Evolutionary conservation across 352 stramenopile species (phyloP), one percentile per base, ranked within the genome.

Genomic region (Phytophthora fragariae): DNA sequence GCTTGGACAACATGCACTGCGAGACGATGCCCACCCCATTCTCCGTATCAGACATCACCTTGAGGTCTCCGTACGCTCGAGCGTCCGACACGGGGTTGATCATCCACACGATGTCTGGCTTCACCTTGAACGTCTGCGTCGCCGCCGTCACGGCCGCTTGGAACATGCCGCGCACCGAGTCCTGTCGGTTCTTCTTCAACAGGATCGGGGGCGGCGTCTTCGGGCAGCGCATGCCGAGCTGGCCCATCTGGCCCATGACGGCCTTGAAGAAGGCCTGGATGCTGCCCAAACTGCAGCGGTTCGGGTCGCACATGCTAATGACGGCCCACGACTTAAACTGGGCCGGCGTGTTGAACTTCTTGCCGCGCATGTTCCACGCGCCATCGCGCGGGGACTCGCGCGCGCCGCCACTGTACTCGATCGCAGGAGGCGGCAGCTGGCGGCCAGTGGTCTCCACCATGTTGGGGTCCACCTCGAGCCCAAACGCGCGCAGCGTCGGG

Each of bases 1-100:
- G 80, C 71, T 92, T 94, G 0, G 62, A 41, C 14, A 94, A 69
- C 83, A 96, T 92, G 61, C 88, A 94, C 70, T 96, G 89, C 37
- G 86, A 94, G 9, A 90, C 76, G 37, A 96, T 83, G 11, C 73
- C 73, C 64, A 77, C 21, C 3, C 86, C 89, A n/a, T 83, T 73
- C 46, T 91, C 81, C 31, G 73, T 85, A 69, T 96, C 89, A 1
- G 84, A 92, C 50, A 89, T 77, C n/a, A 85, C 67, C 72, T 96
- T 96, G 0, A 96, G 56, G n/a, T 93, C 86, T 0, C 84, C 82
- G 33, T 94, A 92, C 6, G 75, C 75, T 12, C 57, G 69, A 10
- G 80, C 71, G 66, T 93, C 84, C 11, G 72, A 65, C 12, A 62
- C 63, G 1, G 84, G 73, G 31, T 85, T 88, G 17, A 93, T 79